Conservation (phyloP, 176 grass and related monocot genomes). For the Triticum aestivum region DNA sequence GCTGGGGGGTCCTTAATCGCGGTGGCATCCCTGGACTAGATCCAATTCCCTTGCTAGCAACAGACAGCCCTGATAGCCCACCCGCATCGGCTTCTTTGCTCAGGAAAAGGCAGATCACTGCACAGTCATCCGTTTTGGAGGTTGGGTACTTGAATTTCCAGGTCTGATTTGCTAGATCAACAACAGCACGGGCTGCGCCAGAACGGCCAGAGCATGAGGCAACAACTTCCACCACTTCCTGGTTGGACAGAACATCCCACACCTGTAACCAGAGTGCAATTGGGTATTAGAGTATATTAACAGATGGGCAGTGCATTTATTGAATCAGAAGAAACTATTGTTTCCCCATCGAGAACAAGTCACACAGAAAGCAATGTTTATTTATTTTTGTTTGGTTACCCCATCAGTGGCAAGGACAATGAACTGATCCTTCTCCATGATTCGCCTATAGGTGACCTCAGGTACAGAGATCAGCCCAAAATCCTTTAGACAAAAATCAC, state of each 20-base stretch:
- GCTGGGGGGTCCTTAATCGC: conserved; percentile 10
- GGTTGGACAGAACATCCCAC: conserved; percentile 78
- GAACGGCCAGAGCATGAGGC: conserved; percentile 42
- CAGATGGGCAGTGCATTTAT: background rate
- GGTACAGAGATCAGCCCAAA: conserved; percentile 73
- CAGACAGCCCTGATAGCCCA: conserved; percentile 22
- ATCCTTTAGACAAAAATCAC: conserved; percentile 83
- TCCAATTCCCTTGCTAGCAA: conserved; percentile 18
- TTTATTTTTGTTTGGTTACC: conserved; percentile 44
- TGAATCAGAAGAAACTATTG: conserved; percentile 15
- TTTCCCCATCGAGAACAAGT: background rate
- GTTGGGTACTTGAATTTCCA: conserved; percentile 75
- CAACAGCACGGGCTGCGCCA: conserved; percentile 43
- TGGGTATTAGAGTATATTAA: conserved; percentile 1
- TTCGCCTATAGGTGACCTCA: conserved; percentile 52
- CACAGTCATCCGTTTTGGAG: conserved; percentile 71
- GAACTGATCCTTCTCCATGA: conserved; percentile 67
- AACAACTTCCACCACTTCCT: conserved; percentile 66
- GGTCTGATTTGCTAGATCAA: conserved; percentile 51
- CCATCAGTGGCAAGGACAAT: conserved; percentile 73
- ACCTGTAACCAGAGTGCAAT: conserved; percentile 43
- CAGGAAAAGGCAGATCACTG: conserved; percentile 62
- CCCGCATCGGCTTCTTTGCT: conserved; percentile 15
- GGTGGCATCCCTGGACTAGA: conserved; percentile 12
- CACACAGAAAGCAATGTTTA: background rate